Evolutionary conservation across 495 filamentous ascomycete genomes (phyloP).

Genomic region (Aspergillus conjunctus): DNA sequence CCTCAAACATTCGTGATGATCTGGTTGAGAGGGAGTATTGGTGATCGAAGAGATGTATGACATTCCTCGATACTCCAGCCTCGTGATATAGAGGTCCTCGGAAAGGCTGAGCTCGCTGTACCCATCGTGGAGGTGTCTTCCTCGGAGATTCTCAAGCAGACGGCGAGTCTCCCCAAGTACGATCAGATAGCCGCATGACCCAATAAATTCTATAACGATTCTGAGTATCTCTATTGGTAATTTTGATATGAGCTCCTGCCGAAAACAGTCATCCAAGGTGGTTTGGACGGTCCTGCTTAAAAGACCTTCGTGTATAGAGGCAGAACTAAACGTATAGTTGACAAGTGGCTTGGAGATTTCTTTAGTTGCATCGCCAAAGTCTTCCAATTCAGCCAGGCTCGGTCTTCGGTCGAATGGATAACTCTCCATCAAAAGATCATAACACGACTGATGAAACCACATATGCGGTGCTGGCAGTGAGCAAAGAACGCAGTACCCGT

Average conservation of each 20-base stretch:
- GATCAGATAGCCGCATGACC: background rate
- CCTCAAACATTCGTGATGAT: background rate
- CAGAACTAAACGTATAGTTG: background rate
- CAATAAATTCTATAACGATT: slow-evolving; percentile 1
- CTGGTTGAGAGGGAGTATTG: background rate
- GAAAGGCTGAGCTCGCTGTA: background rate
- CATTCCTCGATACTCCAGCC: background rate
- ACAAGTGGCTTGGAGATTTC: background rate
- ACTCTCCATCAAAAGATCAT: slow-evolving; percentile 1
- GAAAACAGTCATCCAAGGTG: background rate
- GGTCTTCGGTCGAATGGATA: background rate
- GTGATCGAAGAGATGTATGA: slow-evolving; percentile 2
- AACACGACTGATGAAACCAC: slow-evolving; percentile 1
- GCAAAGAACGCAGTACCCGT: background rate
- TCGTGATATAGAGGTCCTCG: background rate
- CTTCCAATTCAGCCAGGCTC: background rate
- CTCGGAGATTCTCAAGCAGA: slow-evolving; percentile 1
- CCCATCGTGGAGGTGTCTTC: background rate
- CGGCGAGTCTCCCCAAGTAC: slow-evolving; percentile 2
- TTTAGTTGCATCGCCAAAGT: slow-evolving; percentile 2
- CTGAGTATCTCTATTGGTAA: background rate
- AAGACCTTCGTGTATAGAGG: slow-evolving; percentile 1
- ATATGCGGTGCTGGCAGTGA: background rate
- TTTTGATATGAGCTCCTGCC: background rate
- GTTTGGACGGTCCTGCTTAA: background rate